phyloP scores from a whole-genome alignment of 2,329 filamentous ascomycete species.

The Beauveria asiatica region DNA sequence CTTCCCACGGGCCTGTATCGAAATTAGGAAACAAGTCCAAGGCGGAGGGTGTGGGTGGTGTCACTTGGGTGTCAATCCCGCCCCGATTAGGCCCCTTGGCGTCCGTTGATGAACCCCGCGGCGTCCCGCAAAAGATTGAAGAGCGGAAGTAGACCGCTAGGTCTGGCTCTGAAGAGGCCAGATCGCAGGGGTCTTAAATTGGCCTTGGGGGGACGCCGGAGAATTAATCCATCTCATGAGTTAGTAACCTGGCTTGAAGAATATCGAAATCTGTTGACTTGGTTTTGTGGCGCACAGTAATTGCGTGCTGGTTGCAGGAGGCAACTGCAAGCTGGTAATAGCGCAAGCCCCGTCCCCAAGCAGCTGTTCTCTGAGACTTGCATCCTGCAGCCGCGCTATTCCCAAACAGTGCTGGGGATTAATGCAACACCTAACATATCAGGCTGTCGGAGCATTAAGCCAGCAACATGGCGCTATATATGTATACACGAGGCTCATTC shows the following conservation, averaged over 20 bases:
- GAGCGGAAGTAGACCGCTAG: not conserved
- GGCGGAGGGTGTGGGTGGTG: not conserved
- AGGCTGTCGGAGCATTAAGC: not conserved
- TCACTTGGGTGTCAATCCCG: not conserved
- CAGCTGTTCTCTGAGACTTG: not conserved
- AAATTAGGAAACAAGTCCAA: slow-evolving; percentile 5
- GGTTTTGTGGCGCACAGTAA: not conserved
- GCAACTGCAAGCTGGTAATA: not conserved
- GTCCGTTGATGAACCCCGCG: not conserved
- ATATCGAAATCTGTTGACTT: not conserved
- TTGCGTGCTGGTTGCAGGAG: not conserved
- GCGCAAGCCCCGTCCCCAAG: not conserved
- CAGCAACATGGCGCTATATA: not conserved
- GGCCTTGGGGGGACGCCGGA: not conserved
- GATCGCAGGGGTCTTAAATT: not conserved
- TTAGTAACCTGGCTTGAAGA: not conserved
- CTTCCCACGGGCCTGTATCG: slow-evolving; percentile 8
- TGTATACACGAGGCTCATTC: not conserved
- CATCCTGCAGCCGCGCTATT: slow-evolving; percentile 3
- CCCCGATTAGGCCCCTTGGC: not conserved
- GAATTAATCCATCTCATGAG: not conserved
- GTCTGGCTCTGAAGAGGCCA: not conserved
- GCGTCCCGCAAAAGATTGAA: not conserved
- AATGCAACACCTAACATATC: not conserved
- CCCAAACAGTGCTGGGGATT: not conserved